A percentile compares a stretch with the other conserved stretches of the same genome.
Evolutionary conservation across 225 moss, liverwort and hornwort genomes (phyloP).

Genomic region (Rhytidiadelphus loreus): DNA sequence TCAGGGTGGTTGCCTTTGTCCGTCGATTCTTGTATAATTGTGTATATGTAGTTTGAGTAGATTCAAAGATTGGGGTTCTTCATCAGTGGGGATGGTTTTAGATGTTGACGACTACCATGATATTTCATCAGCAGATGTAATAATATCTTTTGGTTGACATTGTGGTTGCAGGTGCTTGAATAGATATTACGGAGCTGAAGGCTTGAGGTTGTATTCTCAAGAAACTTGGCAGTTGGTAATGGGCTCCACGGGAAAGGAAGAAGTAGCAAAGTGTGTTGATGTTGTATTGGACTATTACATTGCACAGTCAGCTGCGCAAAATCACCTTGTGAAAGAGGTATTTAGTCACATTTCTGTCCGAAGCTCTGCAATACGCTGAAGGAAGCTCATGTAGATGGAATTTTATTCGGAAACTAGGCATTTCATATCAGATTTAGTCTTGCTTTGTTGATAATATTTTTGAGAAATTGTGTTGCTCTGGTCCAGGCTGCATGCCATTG

Average conservation of each 20-base stretch:
- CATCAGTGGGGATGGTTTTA: background rate
- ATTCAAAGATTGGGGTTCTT: background rate
- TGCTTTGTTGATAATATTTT: background rate
- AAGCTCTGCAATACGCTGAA: background rate
- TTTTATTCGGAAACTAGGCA: background rate
- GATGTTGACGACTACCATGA: background rate
- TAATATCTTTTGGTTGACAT: background rate
- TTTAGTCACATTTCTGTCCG: background rate
- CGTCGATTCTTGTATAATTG: background rate
- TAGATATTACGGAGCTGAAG: slow-evolving; percentile 77
- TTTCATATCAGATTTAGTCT: background rate
- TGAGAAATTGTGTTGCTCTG: background rate
- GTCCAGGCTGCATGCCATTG: slow-evolving; percentile 64
- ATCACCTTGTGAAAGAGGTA: slow-evolving; percentile 72
- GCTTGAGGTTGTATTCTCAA: slow-evolving; percentile 76
- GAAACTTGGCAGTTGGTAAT: slow-evolving; percentile 72
- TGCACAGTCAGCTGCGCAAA: slow-evolving; percentile 49
- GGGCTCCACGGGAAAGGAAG: slow-evolving; percentile 57
- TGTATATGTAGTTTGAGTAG: background rate
- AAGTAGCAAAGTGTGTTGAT: slow-evolving; percentile 58
- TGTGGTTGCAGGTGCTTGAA: slow-evolving; percentile 61
- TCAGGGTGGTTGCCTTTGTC: background rate
- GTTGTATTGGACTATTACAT: slow-evolving; percentile 56
- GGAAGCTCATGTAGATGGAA: background rate
- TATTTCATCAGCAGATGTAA: background rate